Conservation (phyloP, 495 filamentous ascomycete genomes). For the Tuber aestivum region DNA sequence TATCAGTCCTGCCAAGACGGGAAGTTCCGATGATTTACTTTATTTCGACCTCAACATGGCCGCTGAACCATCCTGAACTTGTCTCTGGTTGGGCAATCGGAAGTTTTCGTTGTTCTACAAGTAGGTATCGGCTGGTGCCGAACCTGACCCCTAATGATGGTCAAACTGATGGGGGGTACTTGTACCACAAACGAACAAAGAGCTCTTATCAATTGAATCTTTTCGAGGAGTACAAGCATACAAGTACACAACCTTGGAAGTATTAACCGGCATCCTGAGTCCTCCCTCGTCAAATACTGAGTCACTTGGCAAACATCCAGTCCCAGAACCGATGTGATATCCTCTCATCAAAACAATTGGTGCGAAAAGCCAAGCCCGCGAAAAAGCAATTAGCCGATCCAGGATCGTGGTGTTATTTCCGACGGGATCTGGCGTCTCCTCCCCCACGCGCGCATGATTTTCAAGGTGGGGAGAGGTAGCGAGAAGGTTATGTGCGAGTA, state of each 20-base stretch:
- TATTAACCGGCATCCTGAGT: neutral
- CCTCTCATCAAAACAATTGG: neutral
- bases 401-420: neutral
- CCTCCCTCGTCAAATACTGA: neutral
- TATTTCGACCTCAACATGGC: neutral
- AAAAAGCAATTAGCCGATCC: neutral
- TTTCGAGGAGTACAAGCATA: neutral
- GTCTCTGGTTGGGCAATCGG: neutral
- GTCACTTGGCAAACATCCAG: neutral
- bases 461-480: neutral
- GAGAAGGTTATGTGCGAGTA: neutral
- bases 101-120: neutral
- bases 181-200: neutral
- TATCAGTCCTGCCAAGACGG: neutral
- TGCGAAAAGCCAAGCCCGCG: neutral
- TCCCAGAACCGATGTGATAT: neutral
- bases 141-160: neutral
- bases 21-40: neutral
- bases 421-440: neutral
- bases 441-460: neutral
- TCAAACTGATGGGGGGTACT: neutral
- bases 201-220: neutral
- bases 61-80: neutral
- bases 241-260: neutral
- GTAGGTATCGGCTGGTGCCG: neutral